These are phyloP conservation scores for Hypomyces perniciosus DNA, from an alignment of 2,329 filamentous ascomycete genomes.

Conservation along the genomic window DNA sequence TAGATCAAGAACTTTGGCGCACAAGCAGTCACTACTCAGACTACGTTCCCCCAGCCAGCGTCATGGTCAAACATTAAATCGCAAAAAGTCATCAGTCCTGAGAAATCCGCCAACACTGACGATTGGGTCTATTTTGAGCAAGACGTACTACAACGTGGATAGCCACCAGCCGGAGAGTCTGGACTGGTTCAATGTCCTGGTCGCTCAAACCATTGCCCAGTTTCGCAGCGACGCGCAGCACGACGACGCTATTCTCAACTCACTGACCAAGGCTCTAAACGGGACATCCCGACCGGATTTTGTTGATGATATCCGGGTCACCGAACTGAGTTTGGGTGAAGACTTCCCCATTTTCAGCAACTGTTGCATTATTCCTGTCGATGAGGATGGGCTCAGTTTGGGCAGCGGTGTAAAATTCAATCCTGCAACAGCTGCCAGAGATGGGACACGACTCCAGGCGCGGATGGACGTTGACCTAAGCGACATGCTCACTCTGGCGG, in stretches of 20 bases:
- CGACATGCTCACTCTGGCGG: constrained; percentile 88
- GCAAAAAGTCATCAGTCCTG: constrained; percentile 66
- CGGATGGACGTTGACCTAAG: constrained; percentile 95
- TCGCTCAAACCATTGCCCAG: constrained; percentile 94
- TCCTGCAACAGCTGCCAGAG: constrained; percentile 45
- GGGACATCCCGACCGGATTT: constrained; percentile 83
- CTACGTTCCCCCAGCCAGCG: constrained; percentile 43
- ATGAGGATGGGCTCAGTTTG: constrained; percentile 64
- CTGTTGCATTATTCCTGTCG: constrained; percentile 87
- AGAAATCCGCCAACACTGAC: constrained; percentile 70
- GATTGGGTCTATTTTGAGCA: constrained; percentile 88
- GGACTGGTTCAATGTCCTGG: constrained; percentile 98
- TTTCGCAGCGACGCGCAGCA: constrained; percentile 88
- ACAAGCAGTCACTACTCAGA: constrained; percentile 67
- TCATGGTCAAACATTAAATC: constrained; percentile 43
- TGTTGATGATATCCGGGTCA: constrained; percentile 87
- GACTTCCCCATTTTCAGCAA: constrained; percentile 99
- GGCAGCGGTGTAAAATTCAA: constrained; percentile 46
- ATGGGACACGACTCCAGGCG: constrained; percentile 77
- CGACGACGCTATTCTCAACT: constrained; percentile 82
- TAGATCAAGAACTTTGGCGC: constrained; percentile 65
- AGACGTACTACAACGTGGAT: constrained; percentile 96
- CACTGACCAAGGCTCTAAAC: constrained; percentile 79
- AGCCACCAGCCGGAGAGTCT: constrained; percentile 94
- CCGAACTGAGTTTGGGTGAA: constrained; percentile 88